Conservation (phyloP, 306 rosid genomes). For the Gastrolobium villosum region DNA sequence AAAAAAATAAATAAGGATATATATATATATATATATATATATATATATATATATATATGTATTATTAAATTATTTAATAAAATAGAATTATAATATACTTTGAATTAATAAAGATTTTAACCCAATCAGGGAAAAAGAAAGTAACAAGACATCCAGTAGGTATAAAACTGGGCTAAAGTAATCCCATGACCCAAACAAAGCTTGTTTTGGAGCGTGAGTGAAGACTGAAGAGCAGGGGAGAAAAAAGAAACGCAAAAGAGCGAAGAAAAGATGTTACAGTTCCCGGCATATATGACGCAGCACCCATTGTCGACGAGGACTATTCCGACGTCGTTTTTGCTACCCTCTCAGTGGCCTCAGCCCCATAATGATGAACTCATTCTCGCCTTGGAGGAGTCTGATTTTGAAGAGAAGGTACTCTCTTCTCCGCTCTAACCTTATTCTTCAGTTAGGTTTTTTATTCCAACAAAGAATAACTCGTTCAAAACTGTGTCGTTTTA, state of each 20-base stretch:
- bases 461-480: background rate
- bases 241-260: background rate
- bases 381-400: conserved; percentile 92
- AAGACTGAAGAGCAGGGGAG: background rate
- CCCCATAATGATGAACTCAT: conserved; percentile 92
- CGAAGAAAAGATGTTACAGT: conserved; percentile 71
- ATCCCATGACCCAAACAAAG: background rate
- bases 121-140: background rate
- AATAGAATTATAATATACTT: too few species aligned
- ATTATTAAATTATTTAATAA: too few species aligned
- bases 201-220: background rate
- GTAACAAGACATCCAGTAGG: too few species aligned
- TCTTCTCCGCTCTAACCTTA: background rate
- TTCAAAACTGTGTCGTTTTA: background rate
- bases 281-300: conserved; percentile 94
- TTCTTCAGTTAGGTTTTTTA: background rate
- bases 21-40: too few species aligned
- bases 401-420: conserved; percentile 84
- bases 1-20: too few species aligned
- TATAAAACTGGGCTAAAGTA: background rate
- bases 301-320: conserved; percentile 78
- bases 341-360: conserved; percentile 95
- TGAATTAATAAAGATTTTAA: too few species aligned
- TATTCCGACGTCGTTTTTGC: conserved; percentile 84
- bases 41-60: too few species aligned